Evolutionary conservation across 2,329 filamentous ascomycete species (phyloP).

Genomic region (Nemania abortiva): DNA sequence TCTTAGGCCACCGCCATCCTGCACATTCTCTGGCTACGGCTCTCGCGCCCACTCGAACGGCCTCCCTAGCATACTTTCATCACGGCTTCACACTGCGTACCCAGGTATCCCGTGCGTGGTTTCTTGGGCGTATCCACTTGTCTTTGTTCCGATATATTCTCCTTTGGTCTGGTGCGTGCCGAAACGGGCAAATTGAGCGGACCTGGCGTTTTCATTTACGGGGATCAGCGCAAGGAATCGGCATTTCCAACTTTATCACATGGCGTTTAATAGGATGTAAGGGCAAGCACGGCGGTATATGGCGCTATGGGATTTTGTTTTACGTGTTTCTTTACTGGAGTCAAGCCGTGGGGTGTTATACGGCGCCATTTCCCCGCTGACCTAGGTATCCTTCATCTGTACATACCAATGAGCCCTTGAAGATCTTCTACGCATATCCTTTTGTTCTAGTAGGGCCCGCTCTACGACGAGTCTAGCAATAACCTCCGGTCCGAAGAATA

Average conservation of each 20-base stretch:
- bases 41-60: constrained; percentile 22
- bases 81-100: constrained; percentile 29
- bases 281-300: constrained; percentile 24
- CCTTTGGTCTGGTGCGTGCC: constrained; percentile 15
- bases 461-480: constrained; percentile 26
- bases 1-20: constrained; percentile 13
- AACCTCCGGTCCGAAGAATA: constrained; percentile 27
- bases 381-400: constrained; percentile 17
- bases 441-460: constrained; percentile 19
- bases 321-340: constrained; percentile 12
- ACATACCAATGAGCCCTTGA: constrained; percentile 8
- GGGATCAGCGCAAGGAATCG: constrained; percentile 33
- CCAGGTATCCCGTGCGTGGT: constrained; percentile 28
- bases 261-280: constrained; percentile 30
- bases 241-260: constrained; percentile 18
- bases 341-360: constrained; percentile 29
- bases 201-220: constrained; percentile 34
- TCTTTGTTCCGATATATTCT: constrained; percentile 26
- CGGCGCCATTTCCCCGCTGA: constrained; percentile 29
- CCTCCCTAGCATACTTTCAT: constrained; percentile 22
- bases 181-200: constrained; percentile 13
- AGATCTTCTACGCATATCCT: constrained; percentile 13
- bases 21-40: constrained; percentile 22
- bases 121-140: constrained; percentile 11
- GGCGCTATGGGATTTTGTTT: constrained; percentile 31